phyloP scores from a whole-genome alignment of 305 asterid genomes.

The Solanum hybrid region DNA sequence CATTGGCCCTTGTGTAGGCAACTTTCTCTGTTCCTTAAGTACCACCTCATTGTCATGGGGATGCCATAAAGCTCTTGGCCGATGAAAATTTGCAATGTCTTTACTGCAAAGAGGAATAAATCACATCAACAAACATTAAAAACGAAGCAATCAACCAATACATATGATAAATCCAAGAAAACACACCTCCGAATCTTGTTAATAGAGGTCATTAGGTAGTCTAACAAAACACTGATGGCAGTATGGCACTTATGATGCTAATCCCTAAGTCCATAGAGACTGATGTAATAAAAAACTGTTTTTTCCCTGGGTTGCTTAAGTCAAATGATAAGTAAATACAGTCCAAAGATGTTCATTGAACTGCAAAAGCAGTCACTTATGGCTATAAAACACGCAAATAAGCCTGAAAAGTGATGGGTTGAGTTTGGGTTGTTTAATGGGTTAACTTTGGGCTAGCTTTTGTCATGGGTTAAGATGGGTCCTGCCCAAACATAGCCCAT shows the following conservation, averaged over 20 bases:
- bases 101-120: conserved; percentile 56
- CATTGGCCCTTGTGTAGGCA: conserved; percentile 73
- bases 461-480: not conserved
- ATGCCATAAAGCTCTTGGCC: conserved; percentile 93
- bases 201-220: not conserved
- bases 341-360: not conserved
- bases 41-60: conserved; percentile 98
- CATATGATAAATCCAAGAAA: not conserved
- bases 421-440: not conserved
- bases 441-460: not conserved
- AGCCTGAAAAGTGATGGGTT: not conserved
- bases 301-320: not conserved
- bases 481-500: not conserved
- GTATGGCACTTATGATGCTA: not conserved
- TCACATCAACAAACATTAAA: conserved; percentile 21
- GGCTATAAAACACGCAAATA: not conserved
- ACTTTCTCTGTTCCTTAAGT: conserved; percentile 65
- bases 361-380: not conserved
- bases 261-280: not conserved
- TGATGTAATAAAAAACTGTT: not conserved
- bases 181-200: not conserved
- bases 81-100: conserved; percentile 95
- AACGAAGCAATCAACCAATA: not conserved
- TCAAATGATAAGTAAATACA: not conserved
- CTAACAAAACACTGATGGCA: not conserved